Conservation (phyloP, 2,329 filamentous ascomycete species). For the Monosporascus sp. region DNA sequence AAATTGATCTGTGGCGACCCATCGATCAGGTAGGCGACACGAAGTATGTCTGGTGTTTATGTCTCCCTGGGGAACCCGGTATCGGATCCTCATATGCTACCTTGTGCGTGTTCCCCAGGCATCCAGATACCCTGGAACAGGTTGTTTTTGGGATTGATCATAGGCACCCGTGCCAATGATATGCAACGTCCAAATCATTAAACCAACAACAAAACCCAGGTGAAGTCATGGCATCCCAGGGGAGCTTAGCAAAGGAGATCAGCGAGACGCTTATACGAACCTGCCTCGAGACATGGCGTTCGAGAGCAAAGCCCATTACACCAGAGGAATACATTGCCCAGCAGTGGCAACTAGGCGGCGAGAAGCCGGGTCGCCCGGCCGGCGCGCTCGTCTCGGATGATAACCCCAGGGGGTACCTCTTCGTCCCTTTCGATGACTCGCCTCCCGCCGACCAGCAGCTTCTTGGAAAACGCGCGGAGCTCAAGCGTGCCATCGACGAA, state of each 20-base stretch:
- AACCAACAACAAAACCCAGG: neutral
- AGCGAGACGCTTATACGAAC: constrained; percentile 7
- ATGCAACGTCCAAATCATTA: neutral
- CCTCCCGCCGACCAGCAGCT: constrained; percentile 1
- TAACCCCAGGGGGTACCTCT: neutral
- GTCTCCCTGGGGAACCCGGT: too few species aligned
- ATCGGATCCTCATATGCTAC: too few species aligned
- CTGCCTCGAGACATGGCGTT: constrained; percentile 3
- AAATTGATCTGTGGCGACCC: too few species aligned
- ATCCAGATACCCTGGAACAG: too few species aligned
- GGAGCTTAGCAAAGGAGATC: constrained; percentile 1
- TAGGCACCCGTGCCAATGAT: neutral
- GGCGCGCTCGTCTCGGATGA: neutral
- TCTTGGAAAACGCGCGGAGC: neutral
- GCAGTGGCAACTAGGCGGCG: neutral
- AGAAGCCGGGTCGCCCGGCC: neutral
- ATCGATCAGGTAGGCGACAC: too few species aligned
- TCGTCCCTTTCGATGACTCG: neutral
- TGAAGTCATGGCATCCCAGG: neutral
- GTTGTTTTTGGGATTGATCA: too few species aligned
- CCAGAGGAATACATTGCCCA: neutral
- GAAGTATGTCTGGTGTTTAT: too few species aligned
- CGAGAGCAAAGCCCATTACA: neutral
- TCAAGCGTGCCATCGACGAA: neutral
- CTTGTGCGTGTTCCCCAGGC: too few species aligned